These are phyloP conservation scores for Mucor piriformis DNA, from an alignment of 371 early-diverging fungal genomes.

Conservation along the genomic window DNA sequence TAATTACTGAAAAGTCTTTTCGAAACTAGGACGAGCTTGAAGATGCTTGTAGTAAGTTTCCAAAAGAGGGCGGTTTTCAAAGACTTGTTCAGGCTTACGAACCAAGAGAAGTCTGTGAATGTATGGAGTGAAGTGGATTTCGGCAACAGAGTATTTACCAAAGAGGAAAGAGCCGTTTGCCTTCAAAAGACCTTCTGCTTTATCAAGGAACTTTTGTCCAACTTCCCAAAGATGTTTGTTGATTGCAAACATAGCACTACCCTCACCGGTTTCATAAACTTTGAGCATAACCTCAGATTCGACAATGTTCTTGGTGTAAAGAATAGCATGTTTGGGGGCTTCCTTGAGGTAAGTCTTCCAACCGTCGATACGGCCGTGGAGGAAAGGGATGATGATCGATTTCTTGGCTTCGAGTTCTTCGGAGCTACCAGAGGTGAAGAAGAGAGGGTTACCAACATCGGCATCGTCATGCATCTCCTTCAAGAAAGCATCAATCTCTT, in stretches of 20 bases:
- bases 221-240: constrained; percentile 30
- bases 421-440: constrained; percentile 31
- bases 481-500: constrained; percentile 24
- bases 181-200: constrained; percentile 28
- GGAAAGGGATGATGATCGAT: constrained; percentile 23
- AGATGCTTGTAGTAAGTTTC: constrained; percentile 36
- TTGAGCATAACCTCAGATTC: constrained; percentile 21
- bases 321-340: constrained; percentile 25
- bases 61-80: constrained; percentile 30
- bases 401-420: constrained; percentile 33
- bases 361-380: constrained; percentile 35
- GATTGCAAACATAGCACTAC: constrained; percentile 24
- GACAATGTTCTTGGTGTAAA: constrained; percentile 28
- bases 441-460: constrained; percentile 40
- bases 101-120: constrained; percentile 25
- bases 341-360: constrained; percentile 26
- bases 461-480: constrained; percentile 33
- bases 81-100: constrained; percentile 33
- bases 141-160: constrained; percentile 36
- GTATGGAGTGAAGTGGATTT: constrained; percentile 38
- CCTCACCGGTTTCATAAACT: constrained; percentile 20
- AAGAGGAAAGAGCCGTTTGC: constrained; percentile 28
- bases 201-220: constrained; percentile 29
- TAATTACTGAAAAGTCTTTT: constrained; percentile 24
- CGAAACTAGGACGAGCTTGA: constrained; percentile 36